Base-by-base conservation (phyloP, 352 stramenopile species). In the Chrysophaeum taylorii region DNA sequence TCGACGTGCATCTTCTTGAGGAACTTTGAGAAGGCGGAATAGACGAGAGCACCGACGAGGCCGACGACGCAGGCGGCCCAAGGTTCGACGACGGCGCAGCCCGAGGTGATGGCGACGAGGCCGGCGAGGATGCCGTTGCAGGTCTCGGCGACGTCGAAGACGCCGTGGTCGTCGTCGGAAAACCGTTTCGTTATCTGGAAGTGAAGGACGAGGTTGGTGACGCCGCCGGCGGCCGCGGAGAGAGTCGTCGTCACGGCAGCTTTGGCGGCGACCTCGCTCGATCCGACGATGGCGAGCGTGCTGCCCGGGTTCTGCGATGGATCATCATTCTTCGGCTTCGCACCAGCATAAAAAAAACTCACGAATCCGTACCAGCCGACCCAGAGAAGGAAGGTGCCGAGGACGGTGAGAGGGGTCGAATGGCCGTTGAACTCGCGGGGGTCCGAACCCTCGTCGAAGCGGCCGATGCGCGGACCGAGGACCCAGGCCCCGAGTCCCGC, bases 281-380 rank as follows among this genome's bases (percentile, higher is more conserved):
- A 57, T 14, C 71, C 62, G n/a, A 64, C 64, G 31, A 86, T 86
- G n/a, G 41, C 73, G 33, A 88, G 70, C 42, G 85, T 86, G 39
- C 81, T 89, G 48, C 85, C 86, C 64, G 78, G 75, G 77, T 93
- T 93, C n/a, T n/a, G n/a, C n/a, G n/a, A n/a, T n/a, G n/a, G n/a
- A n/a, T n/a, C n/a, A n/a, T n/a, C n/a, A n/a, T n/a, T n/a, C n/a
- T n/a, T n/a, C n/a, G n/a, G n/a, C n/a, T n/a, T n/a, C n/a, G n/a
- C n/a, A n/a, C n/a, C n/a, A n/a, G n/a, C n/a, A n/a, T n/a, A n/a
- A n/a, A n/a, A n/a, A n/a, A n/a, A n/a, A n/a, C n/a, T n/a, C n/a
- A n/a, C n/a, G 79, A 93, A 93, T 33, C 87, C 86, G 69, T 90
- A 91, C 78, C 78, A 86, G 42, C 80, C 82, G 67, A 87, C 82